A percentile compares a stretch with the other conserved stretches of the same genome.
Evolutionary conservation across 805 yeast genomes (phyloP).

Genomic region (Crinitomyces ghanaensis): DNA sequence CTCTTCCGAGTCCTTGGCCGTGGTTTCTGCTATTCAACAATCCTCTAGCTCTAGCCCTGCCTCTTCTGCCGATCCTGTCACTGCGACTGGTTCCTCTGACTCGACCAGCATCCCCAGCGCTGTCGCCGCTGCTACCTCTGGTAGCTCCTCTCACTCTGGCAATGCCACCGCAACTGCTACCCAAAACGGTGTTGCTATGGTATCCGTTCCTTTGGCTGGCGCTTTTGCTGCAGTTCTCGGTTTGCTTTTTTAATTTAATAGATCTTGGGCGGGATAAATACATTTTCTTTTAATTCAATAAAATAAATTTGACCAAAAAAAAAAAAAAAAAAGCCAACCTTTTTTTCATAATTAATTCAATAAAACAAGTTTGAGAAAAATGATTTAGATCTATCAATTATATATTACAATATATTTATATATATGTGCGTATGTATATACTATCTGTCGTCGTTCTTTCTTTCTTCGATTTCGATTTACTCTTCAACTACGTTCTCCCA

Average conservation of each 20-base stretch:
- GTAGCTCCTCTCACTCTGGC: neutral
- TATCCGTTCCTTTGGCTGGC: constrained; percentile 1
- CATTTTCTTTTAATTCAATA: no score
- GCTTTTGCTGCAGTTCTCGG: constrained; percentile 1
- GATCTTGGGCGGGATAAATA: no score
- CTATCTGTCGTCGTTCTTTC: no score
- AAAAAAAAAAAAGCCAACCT: no score
- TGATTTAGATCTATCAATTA: no score
- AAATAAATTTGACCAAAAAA: no score
- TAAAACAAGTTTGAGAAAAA: no score
- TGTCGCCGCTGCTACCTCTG: neutral
- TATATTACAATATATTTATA: no score
- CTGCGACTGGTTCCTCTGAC: constrained; percentile 1
- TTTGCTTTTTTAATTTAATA: no score
- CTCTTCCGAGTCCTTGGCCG: constrained; percentile 11
- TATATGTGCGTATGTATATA: no score
- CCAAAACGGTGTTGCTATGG: constrained; percentile 9
- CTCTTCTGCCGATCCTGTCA: constrained; percentile 15
- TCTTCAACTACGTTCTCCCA: constrained; percentile 88
- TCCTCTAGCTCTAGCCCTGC: constrained; percentile 3
- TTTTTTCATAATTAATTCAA: no score
- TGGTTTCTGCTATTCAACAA: constrained; percentile 1
- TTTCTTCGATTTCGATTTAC: no score
- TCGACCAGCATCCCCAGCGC: constrained; percentile 8
- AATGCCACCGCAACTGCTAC: constrained; percentile 10